Conservation (phyloP, 2,329 filamentous ascomycete species). For the Phaeosphaeria sp. region DNA sequence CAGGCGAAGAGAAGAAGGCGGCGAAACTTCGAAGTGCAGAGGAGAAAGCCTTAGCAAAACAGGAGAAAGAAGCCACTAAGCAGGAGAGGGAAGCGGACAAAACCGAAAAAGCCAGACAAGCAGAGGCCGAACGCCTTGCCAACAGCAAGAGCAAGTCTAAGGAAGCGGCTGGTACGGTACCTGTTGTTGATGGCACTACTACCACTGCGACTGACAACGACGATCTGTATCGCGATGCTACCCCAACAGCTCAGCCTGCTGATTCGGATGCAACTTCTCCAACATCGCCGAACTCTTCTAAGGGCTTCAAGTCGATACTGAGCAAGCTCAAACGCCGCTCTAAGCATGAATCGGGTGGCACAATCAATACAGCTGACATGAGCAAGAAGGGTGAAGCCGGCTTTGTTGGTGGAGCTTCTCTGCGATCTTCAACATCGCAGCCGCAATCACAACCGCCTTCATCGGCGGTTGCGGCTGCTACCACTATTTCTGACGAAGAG, state of each 20-base stretch:
- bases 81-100: slow-evolving; percentile 53
- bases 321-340: slow-evolving; percentile 49
- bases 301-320: slow-evolving; percentile 47
- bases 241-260: slow-evolving; percentile 9
- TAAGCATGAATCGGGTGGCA: slow-evolving; percentile 30
- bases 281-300: slow-evolving; percentile 38
- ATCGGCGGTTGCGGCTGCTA: neutral
- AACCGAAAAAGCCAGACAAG: slow-evolving; percentile 57
- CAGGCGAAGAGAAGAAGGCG: slow-evolving; percentile 62
- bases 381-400: slow-evolving; percentile 33
- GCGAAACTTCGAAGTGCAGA: slow-evolving; percentile 58
- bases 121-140: slow-evolving; percentile 59
- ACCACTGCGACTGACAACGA: slow-evolving; percentile 16
- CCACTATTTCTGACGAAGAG: slow-evolving; percentile 6
- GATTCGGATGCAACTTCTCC: slow-evolving; percentile 26
- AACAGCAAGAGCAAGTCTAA: slow-evolving; percentile 59
- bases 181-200: slow-evolving; percentile 11
- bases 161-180: slow-evolving; percentile 32
- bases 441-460: slow-evolving; percentile 13
- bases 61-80: slow-evolving; percentile 47
- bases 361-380: slow-evolving; percentile 10
- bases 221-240: slow-evolving; percentile 27
- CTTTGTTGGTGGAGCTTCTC: slow-evolving; percentile 54
- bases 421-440: slow-evolving; percentile 32
- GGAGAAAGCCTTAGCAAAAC: slow-evolving; percentile 51